Evolutionary conservation across 768 basidiomycete species (phyloP), one percentile per base, ranked within the genome.

Genomic region (Lepiota venenata): DNA sequence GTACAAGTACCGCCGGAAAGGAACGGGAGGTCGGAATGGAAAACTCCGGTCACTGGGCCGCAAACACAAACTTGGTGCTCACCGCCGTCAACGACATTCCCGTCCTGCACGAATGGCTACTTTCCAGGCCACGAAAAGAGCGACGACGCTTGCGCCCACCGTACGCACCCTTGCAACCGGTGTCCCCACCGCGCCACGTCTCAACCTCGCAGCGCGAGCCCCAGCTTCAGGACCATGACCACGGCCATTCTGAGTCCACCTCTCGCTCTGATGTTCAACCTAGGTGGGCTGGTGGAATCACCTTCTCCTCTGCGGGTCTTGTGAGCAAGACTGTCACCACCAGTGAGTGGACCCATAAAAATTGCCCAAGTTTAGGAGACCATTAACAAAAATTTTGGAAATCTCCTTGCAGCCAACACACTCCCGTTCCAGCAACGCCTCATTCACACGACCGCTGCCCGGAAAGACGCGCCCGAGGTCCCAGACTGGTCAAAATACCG

Each of bases 401-500:
- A 21, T 10, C 15, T 41, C 40, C 21, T 38, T 29, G 39, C 67
- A 81, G 87, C 81, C 44, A 70, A 79, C n/a, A 66, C 83, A 15
- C 69, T 75, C 53, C 68, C 74, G 60, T 75, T 75, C 72, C 82
- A 85, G 58, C 85, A 82, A 55, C 87, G 91, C 66, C 78, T 86
- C 56, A 74, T 96, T 55, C 88, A 91, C 67, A 89, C 90, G 61
- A 87, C 93, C 51, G 79, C 83, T 42, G 74, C 77, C 52, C 75
- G 74, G 62, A 82, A 80, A 62, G 83, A 87, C 64, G 83, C 87
- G 27, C 85, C 90, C 44, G 78, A 91, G 58, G 91, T 96, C 7
- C 97, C 97, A 59, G 88, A 98, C 76, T 95, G 89, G 67, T 80
- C 84, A 41, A 69, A 84, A 43, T 98, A 98, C 78, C 84, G 85